Conservation (phyloP, 495 filamentous ascomycete genomes). For the Trichoderma orchidacearum region DNA sequence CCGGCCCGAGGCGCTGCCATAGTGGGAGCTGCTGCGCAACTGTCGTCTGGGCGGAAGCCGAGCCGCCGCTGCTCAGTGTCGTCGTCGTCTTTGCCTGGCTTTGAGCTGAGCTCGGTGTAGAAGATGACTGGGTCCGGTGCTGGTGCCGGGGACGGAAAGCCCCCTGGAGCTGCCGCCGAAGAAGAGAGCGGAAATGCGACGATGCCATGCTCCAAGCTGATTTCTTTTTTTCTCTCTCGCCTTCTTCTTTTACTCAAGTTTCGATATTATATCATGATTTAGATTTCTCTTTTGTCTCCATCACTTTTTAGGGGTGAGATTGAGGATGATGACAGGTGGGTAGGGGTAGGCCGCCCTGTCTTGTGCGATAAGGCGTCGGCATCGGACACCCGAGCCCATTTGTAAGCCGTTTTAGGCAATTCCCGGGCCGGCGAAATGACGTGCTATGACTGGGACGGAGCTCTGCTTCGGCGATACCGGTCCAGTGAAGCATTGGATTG, state of each 20-base stretch:
- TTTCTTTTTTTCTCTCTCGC: neutral
- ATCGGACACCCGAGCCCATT: neutral
- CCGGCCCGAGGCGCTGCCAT: slow-evolving; percentile 40
- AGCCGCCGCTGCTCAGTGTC: neutral
- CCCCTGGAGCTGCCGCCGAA: neutral
- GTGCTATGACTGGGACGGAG: neutral
- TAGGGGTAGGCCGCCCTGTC: no score
- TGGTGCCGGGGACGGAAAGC: neutral
- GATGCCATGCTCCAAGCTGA: neutral
- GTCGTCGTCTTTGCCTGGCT: neutral
- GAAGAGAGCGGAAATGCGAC: neutral
- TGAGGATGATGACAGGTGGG: no score
- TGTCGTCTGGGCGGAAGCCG: slow-evolving; percentile 29
- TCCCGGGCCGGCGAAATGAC: neutral
- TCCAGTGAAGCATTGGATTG: no score
- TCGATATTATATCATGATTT: neutral
- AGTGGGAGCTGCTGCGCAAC: slow-evolving; percentile 29
- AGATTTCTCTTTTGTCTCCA: neutral
- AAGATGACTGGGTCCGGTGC: neutral
- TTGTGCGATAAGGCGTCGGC: neutral
- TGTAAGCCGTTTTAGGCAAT: neutral
- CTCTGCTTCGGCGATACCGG: neutral
- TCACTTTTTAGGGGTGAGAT: no score
- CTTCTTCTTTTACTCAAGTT: neutral
- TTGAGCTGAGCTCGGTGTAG: neutral